phyloP scores from a whole-genome alignment of 352 stramenopile genomes.

The Blastocystis sp. region DNA sequence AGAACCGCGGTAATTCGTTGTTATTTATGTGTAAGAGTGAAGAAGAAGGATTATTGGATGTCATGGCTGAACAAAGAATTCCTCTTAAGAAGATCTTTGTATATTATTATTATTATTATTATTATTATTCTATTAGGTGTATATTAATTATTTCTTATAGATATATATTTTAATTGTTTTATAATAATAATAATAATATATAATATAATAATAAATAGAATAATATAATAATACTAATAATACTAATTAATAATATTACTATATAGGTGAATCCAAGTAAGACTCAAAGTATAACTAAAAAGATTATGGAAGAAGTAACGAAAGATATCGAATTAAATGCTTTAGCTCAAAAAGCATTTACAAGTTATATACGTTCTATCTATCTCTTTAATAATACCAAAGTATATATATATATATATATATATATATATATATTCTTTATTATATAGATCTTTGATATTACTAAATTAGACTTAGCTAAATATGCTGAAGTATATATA shows the following conservation, averaged over 20 bases:
- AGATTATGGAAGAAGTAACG: constrained; percentile 63
- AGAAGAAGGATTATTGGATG: constrained; percentile 59
- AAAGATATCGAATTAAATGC: constrained; percentile 69
- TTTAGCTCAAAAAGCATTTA: constrained; percentile 86
- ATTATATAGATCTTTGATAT: constrained; percentile 78
- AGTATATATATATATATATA: too few relatives aligned
- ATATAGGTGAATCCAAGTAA: constrained; percentile 85
- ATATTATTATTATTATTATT: too few relatives aligned
- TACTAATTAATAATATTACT: too few relatives aligned
- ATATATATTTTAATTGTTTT: too few relatives aligned
- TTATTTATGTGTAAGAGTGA: constrained; percentile 72
- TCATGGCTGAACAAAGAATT: constrained; percentile 69
- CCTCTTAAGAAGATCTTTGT: constrained; percentile 81
- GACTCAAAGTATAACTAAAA: constrained; percentile 68
- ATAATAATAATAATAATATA: too few relatives aligned
- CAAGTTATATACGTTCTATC: constrained; percentile 84
- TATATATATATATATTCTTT: too few relatives aligned
- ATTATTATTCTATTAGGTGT: too few relatives aligned
- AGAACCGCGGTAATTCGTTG: constrained; percentile 64
- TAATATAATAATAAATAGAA: too few relatives aligned
- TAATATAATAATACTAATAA: too few relatives aligned
- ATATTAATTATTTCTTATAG: too few relatives aligned
- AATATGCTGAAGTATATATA: constrained; percentile 52
- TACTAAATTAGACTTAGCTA: constrained; percentile 63
- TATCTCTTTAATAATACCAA: constrained; percentile 78